Conservation (phyloP, 768 basidiomycete species). For the Nidularia pulvinata region DNA sequence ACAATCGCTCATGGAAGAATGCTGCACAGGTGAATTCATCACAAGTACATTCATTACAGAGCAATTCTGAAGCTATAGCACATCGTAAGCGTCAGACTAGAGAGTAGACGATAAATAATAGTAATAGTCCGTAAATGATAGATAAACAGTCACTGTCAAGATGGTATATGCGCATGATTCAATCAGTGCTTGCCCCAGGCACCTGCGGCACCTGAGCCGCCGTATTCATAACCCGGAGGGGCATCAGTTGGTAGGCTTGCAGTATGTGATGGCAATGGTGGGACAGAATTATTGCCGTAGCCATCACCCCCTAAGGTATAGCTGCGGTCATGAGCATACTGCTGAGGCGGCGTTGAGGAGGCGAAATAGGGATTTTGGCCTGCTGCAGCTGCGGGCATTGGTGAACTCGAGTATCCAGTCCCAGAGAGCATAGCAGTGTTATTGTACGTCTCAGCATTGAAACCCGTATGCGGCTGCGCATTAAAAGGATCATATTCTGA, state of each 20-base stretch:
- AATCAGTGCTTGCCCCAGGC: slow-evolving; percentile 44
- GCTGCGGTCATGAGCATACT: slow-evolving; percentile 37
- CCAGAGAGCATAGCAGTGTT: slow-evolving; percentile 12
- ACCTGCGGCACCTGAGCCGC: slow-evolving; percentile 42
- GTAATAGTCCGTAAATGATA: too few relatives aligned
- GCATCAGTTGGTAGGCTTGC: slow-evolving; percentile 39
- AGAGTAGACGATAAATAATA: too few relatives aligned
- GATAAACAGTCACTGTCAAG: too few relatives aligned
- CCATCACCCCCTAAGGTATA: slow-evolving; percentile 59
- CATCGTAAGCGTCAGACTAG: too few relatives aligned
- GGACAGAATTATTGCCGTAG: slow-evolving; percentile 48
- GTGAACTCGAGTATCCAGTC: too few relatives aligned
- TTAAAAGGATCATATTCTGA: slow-evolving; percentile 53
- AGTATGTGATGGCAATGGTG: slow-evolving; percentile 31
- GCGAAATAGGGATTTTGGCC: slow-evolving; percentile 19
- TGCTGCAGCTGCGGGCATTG: not conserved
- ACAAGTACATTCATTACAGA: too few relatives aligned
- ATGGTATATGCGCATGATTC: too few relatives aligned
- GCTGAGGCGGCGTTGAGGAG: slow-evolving; percentile 15
- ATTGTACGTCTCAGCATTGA: slow-evolving; percentile 38
- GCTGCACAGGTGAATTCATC: not conserved
- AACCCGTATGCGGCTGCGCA: slow-evolving; percentile 21
- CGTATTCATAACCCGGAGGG: slow-evolving; percentile 69
- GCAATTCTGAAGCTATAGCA: too few relatives aligned
- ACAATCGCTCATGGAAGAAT: not conserved